Percentiles rank a stretch among this genome's conserved stretches.
Conservation (phyloP, 2,329 filamentous ascomycete genomes). For the Claviceps purpurea region DNA sequence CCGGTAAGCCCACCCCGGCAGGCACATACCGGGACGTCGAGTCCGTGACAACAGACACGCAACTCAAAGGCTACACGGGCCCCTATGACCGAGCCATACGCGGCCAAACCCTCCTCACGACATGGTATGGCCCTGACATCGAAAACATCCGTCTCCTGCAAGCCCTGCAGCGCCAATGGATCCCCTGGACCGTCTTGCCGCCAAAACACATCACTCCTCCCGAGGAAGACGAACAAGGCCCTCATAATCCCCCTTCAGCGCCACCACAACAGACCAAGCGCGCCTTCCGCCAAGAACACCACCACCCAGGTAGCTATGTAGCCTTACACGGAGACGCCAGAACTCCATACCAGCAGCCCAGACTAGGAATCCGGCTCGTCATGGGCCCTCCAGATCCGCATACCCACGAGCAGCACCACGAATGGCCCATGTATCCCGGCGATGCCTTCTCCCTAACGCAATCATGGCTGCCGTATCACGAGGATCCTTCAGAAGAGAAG, state of each 20-base stretch:
- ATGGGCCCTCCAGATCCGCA: slow-evolving; percentile 13
- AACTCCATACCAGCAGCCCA: slow-evolving; percentile 15
- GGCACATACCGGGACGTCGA: slow-evolving; percentile 19
- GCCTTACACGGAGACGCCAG: slow-evolving; percentile 13
- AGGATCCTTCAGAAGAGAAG: slow-evolving; percentile 12
- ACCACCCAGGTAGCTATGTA: not conserved
- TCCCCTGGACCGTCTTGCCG: slow-evolving; percentile 26
- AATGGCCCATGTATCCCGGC: slow-evolving; percentile 16
- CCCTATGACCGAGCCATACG: slow-evolving; percentile 22
- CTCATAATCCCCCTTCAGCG: not conserved
- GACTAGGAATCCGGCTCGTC: slow-evolving; percentile 19
- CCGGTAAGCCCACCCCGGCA: not conserved
- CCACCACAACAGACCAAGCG: not conserved
- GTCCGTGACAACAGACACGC: slow-evolving; percentile 19
- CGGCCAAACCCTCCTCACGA: slow-evolving; percentile 20
- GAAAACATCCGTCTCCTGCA: slow-evolving; percentile 21
- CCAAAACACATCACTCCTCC: slow-evolving; percentile 15
- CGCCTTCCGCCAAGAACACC: not conserved
- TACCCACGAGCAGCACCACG: slow-evolving; percentile 3
- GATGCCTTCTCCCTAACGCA: slow-evolving; percentile 15
- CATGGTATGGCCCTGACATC: slow-evolving; percentile 29
- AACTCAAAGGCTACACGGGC: slow-evolving; percentile 21
- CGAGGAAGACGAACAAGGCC: slow-evolving; percentile 9
- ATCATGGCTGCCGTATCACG: slow-evolving; percentile 16
- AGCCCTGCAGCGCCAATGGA: slow-evolving; percentile 28